Conservation (phyloP, 1,284 basidiomycete genomes). For the Caloboletus inedulis region DNA sequence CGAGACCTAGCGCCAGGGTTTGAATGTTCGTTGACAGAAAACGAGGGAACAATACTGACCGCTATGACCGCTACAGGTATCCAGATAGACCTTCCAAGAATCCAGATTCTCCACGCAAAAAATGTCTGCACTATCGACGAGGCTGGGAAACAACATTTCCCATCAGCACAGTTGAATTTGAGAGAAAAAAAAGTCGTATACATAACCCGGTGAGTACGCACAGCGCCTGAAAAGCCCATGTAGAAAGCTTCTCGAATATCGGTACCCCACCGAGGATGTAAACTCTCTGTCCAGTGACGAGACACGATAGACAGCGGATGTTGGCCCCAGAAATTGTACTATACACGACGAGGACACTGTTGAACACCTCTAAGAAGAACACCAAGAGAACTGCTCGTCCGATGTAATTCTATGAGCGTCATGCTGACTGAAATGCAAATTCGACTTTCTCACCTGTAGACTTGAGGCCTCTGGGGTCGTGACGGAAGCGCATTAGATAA, state of each 20-base stretch:
- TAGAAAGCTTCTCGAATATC: neutral
- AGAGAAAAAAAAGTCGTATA: neutral
- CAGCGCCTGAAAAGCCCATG: constrained; percentile 3
- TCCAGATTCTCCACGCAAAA: constrained; percentile 6
- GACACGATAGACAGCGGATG: constrained; percentile 6
- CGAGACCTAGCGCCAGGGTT: neutral
- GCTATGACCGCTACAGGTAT: neutral
- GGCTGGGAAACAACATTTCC: neutral
- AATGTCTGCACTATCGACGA: constrained; percentile 1
- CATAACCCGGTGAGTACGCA: constrained; percentile 10
- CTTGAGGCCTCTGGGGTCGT: neutral
- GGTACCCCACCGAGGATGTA: neutral
- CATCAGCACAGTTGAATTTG: neutral
- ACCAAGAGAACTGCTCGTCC: neutral
- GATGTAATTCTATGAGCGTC: neutral
- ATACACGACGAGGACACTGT: constrained; percentile 6
- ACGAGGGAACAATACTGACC: neutral
- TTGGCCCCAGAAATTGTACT: neutral
- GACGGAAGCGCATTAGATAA: neutral
- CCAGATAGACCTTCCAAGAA: constrained; percentile 3
- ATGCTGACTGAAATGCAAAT: neutral
- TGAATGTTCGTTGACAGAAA: neutral
- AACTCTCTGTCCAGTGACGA: constrained; percentile 4
- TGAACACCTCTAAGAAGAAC: constrained; percentile 6
- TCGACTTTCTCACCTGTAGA: neutral